Percentiles rank a stretch among this genome's conserved stretches.
Conservation (phyloP, 2,329 filamentous ascomycete genomes). For the Clonostachys rosea region DNA sequence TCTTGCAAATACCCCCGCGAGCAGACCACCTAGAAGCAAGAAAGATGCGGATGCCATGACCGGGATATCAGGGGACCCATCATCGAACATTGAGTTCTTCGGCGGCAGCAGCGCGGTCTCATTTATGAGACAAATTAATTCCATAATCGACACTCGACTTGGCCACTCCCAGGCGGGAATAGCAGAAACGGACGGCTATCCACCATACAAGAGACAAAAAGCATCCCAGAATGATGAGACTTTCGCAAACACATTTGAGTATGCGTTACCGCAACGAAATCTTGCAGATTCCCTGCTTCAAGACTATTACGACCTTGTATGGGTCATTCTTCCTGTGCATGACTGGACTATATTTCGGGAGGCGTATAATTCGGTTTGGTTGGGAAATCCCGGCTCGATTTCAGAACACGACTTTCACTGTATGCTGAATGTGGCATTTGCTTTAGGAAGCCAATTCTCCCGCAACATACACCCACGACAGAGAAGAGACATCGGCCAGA, state of each 20-base stretch:
- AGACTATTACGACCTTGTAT: constrained; percentile 1
- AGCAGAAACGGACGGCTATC: not conserved
- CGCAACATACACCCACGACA: not conserved
- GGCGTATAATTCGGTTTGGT: no score
- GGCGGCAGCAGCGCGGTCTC: constrained; percentile 2
- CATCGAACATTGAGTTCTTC: constrained; percentile 3
- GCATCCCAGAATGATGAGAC: not conserved
- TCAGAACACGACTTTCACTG: not conserved
- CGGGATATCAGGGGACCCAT: constrained; percentile 1
- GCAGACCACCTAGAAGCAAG: no score
- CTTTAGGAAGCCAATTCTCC: constrained; percentile 4
- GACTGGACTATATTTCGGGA: no score
- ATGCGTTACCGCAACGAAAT: not conserved
- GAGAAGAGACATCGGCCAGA: not conserved
- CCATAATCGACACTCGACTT: constrained; percentile 1
- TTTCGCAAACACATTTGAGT: not conserved
- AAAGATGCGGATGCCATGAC: constrained; percentile 1
- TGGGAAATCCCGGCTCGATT: no score
- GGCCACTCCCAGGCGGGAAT: not conserved
- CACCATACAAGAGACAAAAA: not conserved
- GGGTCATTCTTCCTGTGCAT: not conserved
- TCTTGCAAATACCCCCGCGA: no score
- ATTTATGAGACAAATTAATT: constrained; percentile 4
- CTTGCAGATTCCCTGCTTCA: not conserved
- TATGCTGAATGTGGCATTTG: constrained; percentile 3